Evolutionary conservation across 306 rosid genomes (phyloP), one percentile per base, ranked within the genome.

Genomic region (Citrullus amarus): DNA sequence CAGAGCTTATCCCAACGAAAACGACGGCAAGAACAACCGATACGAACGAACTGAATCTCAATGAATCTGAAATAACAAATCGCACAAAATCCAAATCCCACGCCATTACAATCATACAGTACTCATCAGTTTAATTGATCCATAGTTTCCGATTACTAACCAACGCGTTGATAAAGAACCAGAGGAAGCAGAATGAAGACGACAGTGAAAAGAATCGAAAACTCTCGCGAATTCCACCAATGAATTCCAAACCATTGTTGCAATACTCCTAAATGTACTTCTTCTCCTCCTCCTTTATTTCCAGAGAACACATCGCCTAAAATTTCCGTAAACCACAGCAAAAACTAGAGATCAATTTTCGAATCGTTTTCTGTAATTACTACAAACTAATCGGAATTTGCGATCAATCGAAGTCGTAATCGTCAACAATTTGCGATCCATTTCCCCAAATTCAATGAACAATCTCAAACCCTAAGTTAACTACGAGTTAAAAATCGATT

Each of bases 181-280:
- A 95, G 63, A 11, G 98, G 97, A 78, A 92, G 89, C 89, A 95
- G 80, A 69, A 95, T 82, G 8, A 91, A 70, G 41, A 87, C 72
- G 63, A 95, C 70, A 5, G 84, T 87, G 80, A 92, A 28, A 2
- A 95, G 55, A 61, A 91, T 46, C 9, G 97, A 87, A 28, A 89
- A 84, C 75, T 95, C 97, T 11, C 97, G 84, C 2, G 96, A 90
- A 82, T 87, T 95, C 98, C 98, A 95, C 97, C 97, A 91, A 0
- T 92, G 98, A 82, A 79, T n/a, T 41, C 98, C 98, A 86, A 92
- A 95, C 97, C 93, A 95, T 60, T 92, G 92, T 58, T 91, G 98
- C 86, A 95, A 81, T 85, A 95, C 80, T 4, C 98, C 98, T 81
- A 91, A 79, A 79, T 95, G 98, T 67, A 79, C 88, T 54, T 69